phyloP scores from a whole-genome alignment of 345 rosid genomes.

The Raphanus sativus region DNA sequence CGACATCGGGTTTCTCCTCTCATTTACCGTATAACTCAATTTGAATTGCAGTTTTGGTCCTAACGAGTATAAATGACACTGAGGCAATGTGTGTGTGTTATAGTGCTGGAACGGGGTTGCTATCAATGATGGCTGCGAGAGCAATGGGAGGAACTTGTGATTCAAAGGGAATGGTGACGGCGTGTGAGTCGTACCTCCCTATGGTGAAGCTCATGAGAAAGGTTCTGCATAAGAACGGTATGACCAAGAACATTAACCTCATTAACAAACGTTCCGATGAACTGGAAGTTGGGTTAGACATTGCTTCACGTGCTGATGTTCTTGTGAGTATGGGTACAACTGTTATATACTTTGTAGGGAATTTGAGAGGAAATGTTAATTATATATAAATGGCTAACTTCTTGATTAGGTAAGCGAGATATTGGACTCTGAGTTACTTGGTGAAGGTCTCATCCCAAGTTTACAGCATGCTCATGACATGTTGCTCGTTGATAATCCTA shows the following conservation, averaged over 20 bases:
- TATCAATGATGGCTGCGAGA: constrained; percentile 92
- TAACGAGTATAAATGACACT: background rate
- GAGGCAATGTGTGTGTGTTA: background rate
- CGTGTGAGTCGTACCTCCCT: constrained; percentile 93
- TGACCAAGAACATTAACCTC: constrained; percentile 55
- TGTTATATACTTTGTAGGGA: background rate
- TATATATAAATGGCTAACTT: background rate
- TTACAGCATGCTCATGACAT: constrained; percentile 85
- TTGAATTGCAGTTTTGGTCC: background rate
- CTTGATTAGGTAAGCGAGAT: constrained; percentile 79
- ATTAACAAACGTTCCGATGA: constrained; percentile 87
- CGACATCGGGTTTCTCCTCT: constrained; percentile 76
- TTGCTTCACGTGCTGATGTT: constrained; percentile 70
- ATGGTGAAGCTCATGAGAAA: constrained; percentile 90
- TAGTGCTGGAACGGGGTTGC: constrained; percentile 94
- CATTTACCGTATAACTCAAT: background rate
- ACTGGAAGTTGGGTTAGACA: constrained; percentile 59
- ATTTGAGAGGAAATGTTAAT: background rate
- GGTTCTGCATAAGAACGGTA: constrained; percentile 66
- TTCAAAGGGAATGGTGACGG: constrained; percentile 58
- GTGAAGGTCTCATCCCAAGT: constrained; percentile 95
- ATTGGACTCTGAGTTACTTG: constrained; percentile 88
- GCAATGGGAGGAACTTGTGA: constrained; percentile 38
- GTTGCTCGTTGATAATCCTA: constrained; percentile 75
- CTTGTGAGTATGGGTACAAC: constrained; percentile 53